Conservation (phyloP, 164 flowering plant genomes). For the Nymphaea colorata region DNA sequence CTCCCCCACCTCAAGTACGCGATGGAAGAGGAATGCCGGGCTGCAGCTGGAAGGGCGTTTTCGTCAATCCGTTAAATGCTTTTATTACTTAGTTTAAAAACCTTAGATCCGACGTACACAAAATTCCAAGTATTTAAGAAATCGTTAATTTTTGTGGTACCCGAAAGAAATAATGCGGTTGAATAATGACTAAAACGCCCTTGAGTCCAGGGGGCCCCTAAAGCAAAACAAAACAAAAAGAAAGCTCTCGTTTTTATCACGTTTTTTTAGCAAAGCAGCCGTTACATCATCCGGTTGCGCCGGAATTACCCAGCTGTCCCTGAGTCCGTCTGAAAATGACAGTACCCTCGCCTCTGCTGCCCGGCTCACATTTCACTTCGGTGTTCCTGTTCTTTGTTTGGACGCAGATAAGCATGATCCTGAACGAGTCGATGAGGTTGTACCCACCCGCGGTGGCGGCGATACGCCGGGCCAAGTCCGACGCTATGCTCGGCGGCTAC, state of each 20-base stretch:
- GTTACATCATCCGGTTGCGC: not conserved
- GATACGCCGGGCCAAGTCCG: constrained; percentile 68
- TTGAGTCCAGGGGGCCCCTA: not conserved
- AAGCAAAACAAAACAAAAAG: not conserved
- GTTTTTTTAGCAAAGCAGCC: not conserved
- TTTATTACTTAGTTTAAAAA: no score
- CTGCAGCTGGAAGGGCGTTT: not conserved
- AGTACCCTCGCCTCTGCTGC: not conserved
- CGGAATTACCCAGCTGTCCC: not conserved
- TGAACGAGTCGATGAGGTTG: constrained; percentile 71
- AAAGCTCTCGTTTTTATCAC: not conserved
- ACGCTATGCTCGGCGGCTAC: constrained; percentile 58
- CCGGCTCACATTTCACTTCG: not conserved
- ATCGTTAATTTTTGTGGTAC: no score
- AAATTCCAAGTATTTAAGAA: no score
- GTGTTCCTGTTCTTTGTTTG: not conserved
- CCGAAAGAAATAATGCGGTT: not conserved
- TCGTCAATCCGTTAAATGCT: not conserved
- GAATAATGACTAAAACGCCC: not conserved
- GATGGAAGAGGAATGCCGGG: not conserved
- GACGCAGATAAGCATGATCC: constrained; percentile 74
- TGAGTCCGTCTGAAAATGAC: not conserved
- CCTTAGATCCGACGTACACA: not conserved
- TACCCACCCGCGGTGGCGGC: constrained; percentile 84
- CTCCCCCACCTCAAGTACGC: not conserved